phyloP scores from a whole-genome alignment of 208 protist genomes.

The Leptomonas pyrrhocoris region DNA sequence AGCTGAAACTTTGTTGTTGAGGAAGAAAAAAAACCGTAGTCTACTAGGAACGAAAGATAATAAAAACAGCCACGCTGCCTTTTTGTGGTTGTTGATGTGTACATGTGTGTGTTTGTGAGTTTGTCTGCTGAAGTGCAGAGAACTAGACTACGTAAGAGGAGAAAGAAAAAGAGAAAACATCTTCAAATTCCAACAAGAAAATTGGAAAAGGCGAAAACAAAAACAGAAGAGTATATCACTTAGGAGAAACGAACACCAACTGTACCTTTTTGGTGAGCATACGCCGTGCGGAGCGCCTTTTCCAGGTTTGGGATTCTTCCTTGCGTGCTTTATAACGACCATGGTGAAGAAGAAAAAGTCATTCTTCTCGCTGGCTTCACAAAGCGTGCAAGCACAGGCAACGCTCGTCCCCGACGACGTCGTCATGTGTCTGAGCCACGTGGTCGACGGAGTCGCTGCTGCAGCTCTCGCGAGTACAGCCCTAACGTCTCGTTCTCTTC shows the following conservation, averaged over 20 bases:
- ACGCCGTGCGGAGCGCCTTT: too few species aligned
- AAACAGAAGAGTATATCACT: not conserved
- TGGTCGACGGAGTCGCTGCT: constrained; percentile 18
- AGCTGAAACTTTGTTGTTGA: too few species aligned
- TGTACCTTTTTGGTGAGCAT: too few species aligned
- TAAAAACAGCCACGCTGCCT: too few species aligned
- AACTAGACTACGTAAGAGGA: not conserved
- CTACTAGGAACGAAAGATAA: too few species aligned
- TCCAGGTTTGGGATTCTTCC: too few species aligned
- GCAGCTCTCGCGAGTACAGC: constrained; percentile 28
- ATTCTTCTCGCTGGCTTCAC: not conserved
- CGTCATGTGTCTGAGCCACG: not conserved
- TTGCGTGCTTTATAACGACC: too few species aligned
- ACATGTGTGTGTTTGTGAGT: too few species aligned
- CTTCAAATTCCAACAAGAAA: not conserved
- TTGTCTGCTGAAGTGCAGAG: too few species aligned
- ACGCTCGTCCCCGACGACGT: not conserved
- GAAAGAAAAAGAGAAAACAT: not conserved
- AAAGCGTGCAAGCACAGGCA: not conserved
- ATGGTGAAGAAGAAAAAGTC: too few species aligned
- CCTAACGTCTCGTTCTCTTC: constrained; percentile 13
- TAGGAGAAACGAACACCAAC: not conserved
- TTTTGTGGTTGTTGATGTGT: too few species aligned
- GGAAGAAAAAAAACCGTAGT: too few species aligned
- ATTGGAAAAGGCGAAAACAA: not conserved